phyloP scores from a whole-genome alignment of 2,329 filamentous ascomycete species.

The Microsporum audouinii region DNA sequence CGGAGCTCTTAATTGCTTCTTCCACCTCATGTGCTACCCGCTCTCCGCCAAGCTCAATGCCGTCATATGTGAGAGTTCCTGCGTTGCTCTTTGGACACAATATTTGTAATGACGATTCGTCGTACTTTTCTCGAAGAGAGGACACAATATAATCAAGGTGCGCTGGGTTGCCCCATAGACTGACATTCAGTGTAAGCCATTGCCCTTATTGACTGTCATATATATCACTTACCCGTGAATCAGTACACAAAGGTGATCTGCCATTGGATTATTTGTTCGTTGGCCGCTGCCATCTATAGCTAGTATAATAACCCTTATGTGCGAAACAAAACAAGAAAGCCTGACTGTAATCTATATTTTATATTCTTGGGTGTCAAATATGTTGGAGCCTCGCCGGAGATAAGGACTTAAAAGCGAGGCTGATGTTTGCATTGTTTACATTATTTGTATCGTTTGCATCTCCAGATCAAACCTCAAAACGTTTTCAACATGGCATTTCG shows the following conservation, averaged over 20 bases:
- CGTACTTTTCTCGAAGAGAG: slow-evolving; percentile 40
- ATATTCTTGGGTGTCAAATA: background rate
- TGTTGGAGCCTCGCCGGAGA: background rate
- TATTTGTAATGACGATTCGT: slow-evolving; percentile 41
- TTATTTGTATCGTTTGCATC: background rate
- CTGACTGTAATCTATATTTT: background rate
- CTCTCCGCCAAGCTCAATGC: slow-evolving; percentile 58
- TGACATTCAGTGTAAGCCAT: slow-evolving; percentile 19
- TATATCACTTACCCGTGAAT: slow-evolving; percentile 44
- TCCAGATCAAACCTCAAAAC: background rate
- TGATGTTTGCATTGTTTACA: background rate
- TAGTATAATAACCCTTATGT: background rate
- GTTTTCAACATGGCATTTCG: background rate
- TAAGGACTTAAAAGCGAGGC: background rate
- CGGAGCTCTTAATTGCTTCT: slow-evolving; percentile 43
- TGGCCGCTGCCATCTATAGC: background rate
- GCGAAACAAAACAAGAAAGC: background rate
- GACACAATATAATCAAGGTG: slow-evolving; percentile 46
- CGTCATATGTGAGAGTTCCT: slow-evolving; percentile 51
- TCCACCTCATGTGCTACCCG: slow-evolving; percentile 54
- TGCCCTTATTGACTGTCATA: background rate
- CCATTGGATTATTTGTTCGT: slow-evolving; percentile 6
- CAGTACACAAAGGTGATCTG: slow-evolving; percentile 50
- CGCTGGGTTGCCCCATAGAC: slow-evolving; percentile 50
- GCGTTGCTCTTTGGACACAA: slow-evolving; percentile 46